These are phyloP conservation scores for Pyrenophora graminea DNA, from an alignment of 2,329 filamentous ascomycete species.

Conservation along the genomic window DNA sequence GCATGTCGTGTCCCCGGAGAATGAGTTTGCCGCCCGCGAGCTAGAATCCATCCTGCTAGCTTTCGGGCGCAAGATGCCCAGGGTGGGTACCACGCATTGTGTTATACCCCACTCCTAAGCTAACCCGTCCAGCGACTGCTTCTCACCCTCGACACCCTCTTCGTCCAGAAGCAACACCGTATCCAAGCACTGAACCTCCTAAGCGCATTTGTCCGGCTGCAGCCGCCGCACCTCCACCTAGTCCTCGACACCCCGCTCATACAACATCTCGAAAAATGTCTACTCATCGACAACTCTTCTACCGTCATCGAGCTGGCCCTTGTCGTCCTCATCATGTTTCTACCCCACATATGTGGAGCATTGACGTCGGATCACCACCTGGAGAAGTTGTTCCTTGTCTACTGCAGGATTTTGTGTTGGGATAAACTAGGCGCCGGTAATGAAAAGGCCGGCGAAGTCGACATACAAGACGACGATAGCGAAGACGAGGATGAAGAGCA, in stretches of 20 bases:
- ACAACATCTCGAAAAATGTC: constrained; percentile 70
- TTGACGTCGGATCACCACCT: constrained; percentile 64
- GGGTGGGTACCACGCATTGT: constrained; percentile 43
- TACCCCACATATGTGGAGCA: constrained; percentile 78
- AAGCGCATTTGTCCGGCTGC: constrained; percentile 72
- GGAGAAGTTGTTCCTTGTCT: constrained; percentile 78
- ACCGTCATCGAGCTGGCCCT: constrained; percentile 76
- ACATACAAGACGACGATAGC: constrained; percentile 34
- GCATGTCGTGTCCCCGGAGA: constrained; percentile 48
- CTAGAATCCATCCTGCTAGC: constrained; percentile 58
- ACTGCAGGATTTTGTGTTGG: constrained; percentile 80
- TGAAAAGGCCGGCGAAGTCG: constrained; percentile 6
- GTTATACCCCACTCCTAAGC: background rate
- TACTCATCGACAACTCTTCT: constrained; percentile 78
- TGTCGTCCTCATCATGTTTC: constrained; percentile 76
- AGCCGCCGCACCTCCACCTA: constrained; percentile 78
- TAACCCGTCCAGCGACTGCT: constrained; percentile 64
- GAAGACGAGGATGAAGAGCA: constrained; percentile 44
- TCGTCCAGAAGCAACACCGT: constrained; percentile 67
- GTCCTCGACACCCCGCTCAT: constrained; percentile 74
- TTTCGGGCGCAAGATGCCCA: constrained; percentile 71
- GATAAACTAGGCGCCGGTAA: constrained; percentile 56
- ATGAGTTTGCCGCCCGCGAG: constrained; percentile 55
- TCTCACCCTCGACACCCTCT: constrained; percentile 65
- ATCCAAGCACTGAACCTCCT: constrained; percentile 68